A percentile compares a stretch with the other conserved stretches of the same genome.
Evolutionary conservation across 345 rosid species (phyloP).

Genomic region (Geranium brycei): DNA sequence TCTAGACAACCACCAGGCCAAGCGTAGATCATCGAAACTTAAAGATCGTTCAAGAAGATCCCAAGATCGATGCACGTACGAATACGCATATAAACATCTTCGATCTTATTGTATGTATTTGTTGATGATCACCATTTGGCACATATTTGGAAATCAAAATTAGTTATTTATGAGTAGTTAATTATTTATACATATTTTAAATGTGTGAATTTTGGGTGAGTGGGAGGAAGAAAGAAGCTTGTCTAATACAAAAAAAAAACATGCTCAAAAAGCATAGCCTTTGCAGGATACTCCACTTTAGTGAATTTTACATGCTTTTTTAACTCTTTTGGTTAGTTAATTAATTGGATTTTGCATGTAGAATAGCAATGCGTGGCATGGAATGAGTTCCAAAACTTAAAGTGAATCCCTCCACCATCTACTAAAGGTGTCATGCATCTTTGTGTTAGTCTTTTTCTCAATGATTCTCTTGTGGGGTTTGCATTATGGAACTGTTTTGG

Average conservation of each 20-base stretch:
- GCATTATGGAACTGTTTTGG: conserved; percentile 15
- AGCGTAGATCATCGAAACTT: conserved; percentile 14
- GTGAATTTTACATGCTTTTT: neutral
- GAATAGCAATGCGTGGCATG: neutral
- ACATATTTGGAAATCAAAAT: neutral
- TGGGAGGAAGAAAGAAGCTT: conserved; percentile 20
- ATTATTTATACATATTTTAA: no score
- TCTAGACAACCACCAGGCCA: conserved; percentile 42
- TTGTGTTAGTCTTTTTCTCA: conserved; percentile 25
- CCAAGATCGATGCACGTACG: conserved; percentile 3
- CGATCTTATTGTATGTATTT: conserved; percentile 16
- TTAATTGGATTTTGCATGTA: neutral
- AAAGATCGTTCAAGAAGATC: neutral
- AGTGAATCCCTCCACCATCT: conserved; percentile 22
- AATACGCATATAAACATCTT: neutral
- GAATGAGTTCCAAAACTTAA: conserved; percentile 7
- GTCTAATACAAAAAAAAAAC: conserved; percentile 13
- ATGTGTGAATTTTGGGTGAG: conserved; percentile 1
- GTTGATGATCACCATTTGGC: conserved; percentile 7
- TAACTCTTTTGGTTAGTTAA: neutral
- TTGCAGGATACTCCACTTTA: conserved; percentile 7
- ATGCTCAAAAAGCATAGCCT: conserved; percentile 6
- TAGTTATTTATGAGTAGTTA: no score
- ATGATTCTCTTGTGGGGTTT: conserved; percentile 19
- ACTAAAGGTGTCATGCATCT: conserved; percentile 11